A percentile compares a stretch with the other conserved stretches of the same genome.
Conservation (phyloP, 495 filamentous ascomycete species). For the Podospora bellae-mahoneyi region DNA sequence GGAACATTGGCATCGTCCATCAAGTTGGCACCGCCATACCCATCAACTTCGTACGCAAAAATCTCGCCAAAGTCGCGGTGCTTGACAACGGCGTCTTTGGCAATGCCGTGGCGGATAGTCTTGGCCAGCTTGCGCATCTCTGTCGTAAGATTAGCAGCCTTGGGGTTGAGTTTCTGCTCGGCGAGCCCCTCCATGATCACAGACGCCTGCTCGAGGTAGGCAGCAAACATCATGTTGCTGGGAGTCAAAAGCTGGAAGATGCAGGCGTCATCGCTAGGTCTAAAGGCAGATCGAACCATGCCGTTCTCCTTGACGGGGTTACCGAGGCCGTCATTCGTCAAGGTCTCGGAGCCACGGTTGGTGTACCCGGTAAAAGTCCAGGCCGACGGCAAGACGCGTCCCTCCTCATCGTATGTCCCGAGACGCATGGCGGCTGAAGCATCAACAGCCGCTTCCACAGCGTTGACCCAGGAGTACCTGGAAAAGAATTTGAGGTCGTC, state of each 20-base stretch:
- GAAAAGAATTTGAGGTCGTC: slow-evolving; percentile 56
- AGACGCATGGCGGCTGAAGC: slow-evolving; percentile 58
- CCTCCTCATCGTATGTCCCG: slow-evolving; percentile 56
- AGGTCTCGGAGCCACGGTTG: slow-evolving; percentile 55
- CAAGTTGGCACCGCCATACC: slow-evolving; percentile 54
- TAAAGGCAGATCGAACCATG: slow-evolving; percentile 60
- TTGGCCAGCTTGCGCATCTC: slow-evolving; percentile 52
- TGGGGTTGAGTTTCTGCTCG: slow-evolving; percentile 28
- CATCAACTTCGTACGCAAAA: slow-evolving; percentile 62
- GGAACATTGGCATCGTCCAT: slow-evolving; percentile 68
- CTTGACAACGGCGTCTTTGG: slow-evolving; percentile 32
- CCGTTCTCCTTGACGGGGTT: slow-evolving; percentile 59
- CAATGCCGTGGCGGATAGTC: slow-evolving; percentile 53
- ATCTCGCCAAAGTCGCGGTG: slow-evolving; percentile 44
- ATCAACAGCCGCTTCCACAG: slow-evolving; percentile 52
- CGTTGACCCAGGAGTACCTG: slow-evolving; percentile 57
- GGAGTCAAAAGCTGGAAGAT: slow-evolving; percentile 59
- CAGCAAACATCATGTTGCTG: slow-evolving; percentile 63
- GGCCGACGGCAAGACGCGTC: slow-evolving; percentile 48
- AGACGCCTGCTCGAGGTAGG: slow-evolving; percentile 52
- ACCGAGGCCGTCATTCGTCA: slow-evolving; percentile 58
- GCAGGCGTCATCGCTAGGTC: slow-evolving; percentile 60
- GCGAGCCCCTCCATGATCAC: slow-evolving; percentile 52
- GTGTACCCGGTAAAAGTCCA: slow-evolving; percentile 60
- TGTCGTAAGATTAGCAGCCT: slow-evolving; percentile 42